These are phyloP conservation scores for Xerocomus potaroensis DNA, from an alignment of 768 basidiomycete species.

Conservation along the genomic window DNA sequence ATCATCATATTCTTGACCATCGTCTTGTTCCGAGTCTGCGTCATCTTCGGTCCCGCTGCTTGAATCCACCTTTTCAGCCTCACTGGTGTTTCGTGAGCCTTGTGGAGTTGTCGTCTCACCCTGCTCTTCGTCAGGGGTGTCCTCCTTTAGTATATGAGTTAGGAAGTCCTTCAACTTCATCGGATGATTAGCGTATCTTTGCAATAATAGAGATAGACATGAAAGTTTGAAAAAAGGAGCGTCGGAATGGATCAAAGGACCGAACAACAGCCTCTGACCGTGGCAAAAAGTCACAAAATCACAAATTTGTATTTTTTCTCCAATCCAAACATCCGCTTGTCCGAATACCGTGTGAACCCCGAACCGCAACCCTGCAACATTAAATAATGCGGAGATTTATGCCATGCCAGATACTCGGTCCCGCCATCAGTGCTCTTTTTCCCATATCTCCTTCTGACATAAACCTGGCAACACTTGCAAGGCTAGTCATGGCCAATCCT, in stretches of 20 bases:
- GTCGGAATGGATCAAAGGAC: neutral
- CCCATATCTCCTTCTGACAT: too few species aligned
- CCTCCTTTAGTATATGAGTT: slow-evolving; percentile 2
- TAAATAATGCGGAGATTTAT: too few species aligned
- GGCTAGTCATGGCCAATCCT: too few species aligned
- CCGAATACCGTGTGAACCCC: too few species aligned
- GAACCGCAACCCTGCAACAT: too few species aligned
- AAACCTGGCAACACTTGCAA: too few species aligned
- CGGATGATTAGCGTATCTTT: neutral
- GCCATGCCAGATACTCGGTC: too few species aligned
- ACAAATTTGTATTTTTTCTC: too few species aligned
- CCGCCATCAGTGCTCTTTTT: too few species aligned
- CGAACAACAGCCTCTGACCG: too few species aligned
- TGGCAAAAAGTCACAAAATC: too few species aligned
- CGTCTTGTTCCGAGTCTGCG: slow-evolving; percentile 7
- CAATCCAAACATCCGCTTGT: too few species aligned
- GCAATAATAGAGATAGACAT: slow-evolving; percentile 4
- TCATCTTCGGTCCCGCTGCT: neutral
- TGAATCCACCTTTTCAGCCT: neutral
- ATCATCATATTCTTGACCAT: slow-evolving; percentile 8
- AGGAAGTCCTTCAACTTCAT: slow-evolving; percentile 16
- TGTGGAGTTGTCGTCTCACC: neutral
- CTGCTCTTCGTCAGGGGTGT: slow-evolving; percentile 19
- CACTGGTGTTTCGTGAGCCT: neutral
- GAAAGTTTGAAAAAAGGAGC: neutral